Evolutionary conservation across 257 asterid species (phyloP), one percentile per base, ranked within the genome.

Genomic region (Linderniella brevidens): DNA sequence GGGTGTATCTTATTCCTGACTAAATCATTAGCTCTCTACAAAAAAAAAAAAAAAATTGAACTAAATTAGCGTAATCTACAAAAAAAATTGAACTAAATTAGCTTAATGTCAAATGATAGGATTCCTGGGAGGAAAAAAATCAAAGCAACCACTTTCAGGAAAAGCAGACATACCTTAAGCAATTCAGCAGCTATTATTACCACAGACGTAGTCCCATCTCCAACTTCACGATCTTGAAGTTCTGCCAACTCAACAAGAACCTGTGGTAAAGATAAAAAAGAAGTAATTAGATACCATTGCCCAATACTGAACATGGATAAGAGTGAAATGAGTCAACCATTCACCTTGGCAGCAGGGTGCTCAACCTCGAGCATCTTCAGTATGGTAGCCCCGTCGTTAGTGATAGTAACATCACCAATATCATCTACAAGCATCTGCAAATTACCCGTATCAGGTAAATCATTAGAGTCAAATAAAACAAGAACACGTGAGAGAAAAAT

Each of bases 231-330:
- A 65, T 90, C 99, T 71, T 90, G 99, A 37, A 90, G 80, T 61
- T 90, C 99, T 46, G 99, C 99, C 74, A 90, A 66, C 76, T 90
- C 99, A 63, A 90, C 99, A 57, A 85, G 99, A 53, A 90, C 96
- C 99, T 88, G 50, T 8, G 15, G 40, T 16, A 48, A 41, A 35
- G 25, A 10, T 35, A 62, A 15, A 39, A 38, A 9, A 42, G 48
- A 59, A 11, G 14, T 13, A 20, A 10, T 19, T 55, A n/a, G 39
- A 41, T 41, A 40, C 43, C 20, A 17, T 19, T 2, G 32, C 32
- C 32, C 32, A 25, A 25, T 25, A 25, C 32, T 25, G 6, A 25
- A 25, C 32, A 6, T 25, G 3, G 32, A 25, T 25, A 25, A 3
- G 32, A 25, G 6, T 25, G 32, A 25, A 25, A 25, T 25, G 32